These are phyloP conservation scores for Leccinellum rugosiceps DNA, from an alignment of 768 basidiomycete genomes.

Conservation along the genomic window DNA sequence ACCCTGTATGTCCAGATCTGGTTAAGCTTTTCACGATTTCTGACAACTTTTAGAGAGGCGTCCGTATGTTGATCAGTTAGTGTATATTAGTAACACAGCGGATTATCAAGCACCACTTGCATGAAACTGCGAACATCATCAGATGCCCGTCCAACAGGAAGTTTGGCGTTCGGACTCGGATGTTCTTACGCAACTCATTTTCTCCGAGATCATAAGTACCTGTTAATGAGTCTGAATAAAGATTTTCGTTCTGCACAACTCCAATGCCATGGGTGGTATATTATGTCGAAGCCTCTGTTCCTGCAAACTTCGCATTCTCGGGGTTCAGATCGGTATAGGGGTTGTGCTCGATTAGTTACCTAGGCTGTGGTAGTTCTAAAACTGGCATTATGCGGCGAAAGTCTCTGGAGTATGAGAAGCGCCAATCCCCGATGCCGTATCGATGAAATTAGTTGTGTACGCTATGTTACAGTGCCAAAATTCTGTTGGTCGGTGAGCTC, in stretches of 20 bases:
- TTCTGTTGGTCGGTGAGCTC: too few species aligned
- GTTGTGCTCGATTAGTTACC: background rate
- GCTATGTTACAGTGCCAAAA: too few species aligned
- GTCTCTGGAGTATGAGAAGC: too few species aligned
- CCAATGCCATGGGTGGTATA: background rate
- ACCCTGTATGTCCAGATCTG: conserved; percentile 25
- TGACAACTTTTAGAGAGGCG: conserved; percentile 5
- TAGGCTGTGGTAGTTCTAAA: conserved; percentile 4
- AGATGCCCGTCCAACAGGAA: background rate
- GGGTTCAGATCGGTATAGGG: too few species aligned
- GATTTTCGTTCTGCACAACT: background rate
- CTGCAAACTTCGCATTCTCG: too few species aligned
- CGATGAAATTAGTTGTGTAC: too few species aligned
- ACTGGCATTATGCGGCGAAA: background rate
- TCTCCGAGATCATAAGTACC: background rate
- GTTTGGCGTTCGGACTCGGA: background rate
- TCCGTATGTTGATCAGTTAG: too few species aligned
- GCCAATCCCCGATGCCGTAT: too few species aligned
- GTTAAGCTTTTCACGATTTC: background rate
- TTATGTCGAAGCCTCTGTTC: too few species aligned
- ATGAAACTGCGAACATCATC: background rate
- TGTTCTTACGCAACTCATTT: background rate
- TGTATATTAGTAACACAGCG: conserved; percentile 4
- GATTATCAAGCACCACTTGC: conserved; percentile 7
- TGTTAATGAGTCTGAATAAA: too few species aligned